Evolutionary conservation across 306 rosid genomes (phyloP), one percentile per base, ranked within the genome.

Genomic region (Potentilla sterilis): DNA sequence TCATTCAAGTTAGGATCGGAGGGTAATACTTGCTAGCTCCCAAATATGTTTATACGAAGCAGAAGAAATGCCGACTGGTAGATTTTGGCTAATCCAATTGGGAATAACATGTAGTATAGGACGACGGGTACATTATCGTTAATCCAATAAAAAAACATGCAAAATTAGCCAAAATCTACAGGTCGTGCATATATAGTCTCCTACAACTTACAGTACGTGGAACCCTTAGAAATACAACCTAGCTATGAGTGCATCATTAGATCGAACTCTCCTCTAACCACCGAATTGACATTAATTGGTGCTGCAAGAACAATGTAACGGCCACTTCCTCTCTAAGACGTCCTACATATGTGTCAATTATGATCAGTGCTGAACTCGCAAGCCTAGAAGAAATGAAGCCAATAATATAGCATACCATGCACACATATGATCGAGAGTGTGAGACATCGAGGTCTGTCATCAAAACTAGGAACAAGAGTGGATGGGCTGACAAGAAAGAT

Each of bases 401-500:
- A 38, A 64, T 34, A 34, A 18, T 37, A 7, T 35, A 34, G 6
- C 68, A 63, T 54, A 19, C 12, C 32, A 28, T 59, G 65, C 10
- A 57, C 21, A 8, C 63, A 21, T 62, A 34, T 32, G 69, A 64
- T 64, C n/a, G 42, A 38, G 73, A 72, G 77, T 12, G 38, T 28
- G 38, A 59, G 41, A 41, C 14, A 16, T 48, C 43, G 55, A 38
- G 65, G 52, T 2, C 7, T 79, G 73, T 65, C 48, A n/a, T 64
- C 48, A 19, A n/a, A 51, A 32, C 52, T 65, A 41, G 74, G 41
- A 79, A 43, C 78, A 72, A 72, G 48, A 37, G 61, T 72, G 67
- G 48, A 72, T 49, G 68, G 77, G 72, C 52, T 70, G 77, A 59
- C 64, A 61, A 61, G 72, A 71, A 71, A 78, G 46, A 71, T 62